Evolutionary conservation across 1,284 basidiomycete species (phyloP).

Genomic region (Cryptococcus sp.): DNA sequence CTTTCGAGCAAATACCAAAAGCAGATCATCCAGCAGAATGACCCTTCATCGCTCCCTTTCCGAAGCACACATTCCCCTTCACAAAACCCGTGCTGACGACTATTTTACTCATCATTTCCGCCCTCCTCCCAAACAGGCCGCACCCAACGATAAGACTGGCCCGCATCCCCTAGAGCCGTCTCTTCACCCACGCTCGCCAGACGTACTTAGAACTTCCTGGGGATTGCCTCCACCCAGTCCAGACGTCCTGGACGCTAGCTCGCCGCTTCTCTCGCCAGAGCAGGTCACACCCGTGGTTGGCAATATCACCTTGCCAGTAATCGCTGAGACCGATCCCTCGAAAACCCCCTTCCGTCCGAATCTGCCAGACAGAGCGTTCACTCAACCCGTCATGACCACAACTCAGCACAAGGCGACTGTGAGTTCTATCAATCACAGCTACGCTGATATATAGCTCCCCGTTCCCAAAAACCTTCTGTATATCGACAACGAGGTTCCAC

Average conservation of each 20-base stretch:
- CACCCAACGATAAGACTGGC: not conserved
- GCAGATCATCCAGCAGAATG: not conserved
- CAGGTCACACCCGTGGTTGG: too few relatives aligned
- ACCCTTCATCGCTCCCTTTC: not conserved
- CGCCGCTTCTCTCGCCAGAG: not conserved
- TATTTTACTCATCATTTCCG: conserved; percentile 12
- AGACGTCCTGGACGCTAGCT: not conserved
- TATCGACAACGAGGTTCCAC: conserved; percentile 43
- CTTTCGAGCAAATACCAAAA: not conserved
- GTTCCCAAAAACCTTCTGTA: conserved; percentile 47
- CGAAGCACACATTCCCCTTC: not conserved
- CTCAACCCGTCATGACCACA: not conserved
- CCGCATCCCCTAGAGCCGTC: conserved; percentile 21
- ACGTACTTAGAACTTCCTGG: conserved; percentile 10
- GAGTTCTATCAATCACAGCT: conserved; percentile 2
- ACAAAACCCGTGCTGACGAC: not conserved
- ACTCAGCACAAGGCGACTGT: conserved; percentile 22
- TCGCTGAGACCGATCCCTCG: too few relatives aligned
- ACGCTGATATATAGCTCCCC: conserved; percentile 33
- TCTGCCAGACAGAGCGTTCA: not conserved
- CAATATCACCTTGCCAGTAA: too few relatives aligned
- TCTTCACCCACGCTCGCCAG: conserved; percentile 13
- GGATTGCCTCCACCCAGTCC: conserved; percentile 5
- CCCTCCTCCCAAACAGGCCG: conserved; percentile 7
- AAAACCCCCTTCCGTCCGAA: not conserved